A percentile compares a stretch with the other conserved stretches of the same genome.
phyloP scores from a whole-genome alignment of 352 stramenopile genomes.

The Paralagenidium karlingii region DNA sequence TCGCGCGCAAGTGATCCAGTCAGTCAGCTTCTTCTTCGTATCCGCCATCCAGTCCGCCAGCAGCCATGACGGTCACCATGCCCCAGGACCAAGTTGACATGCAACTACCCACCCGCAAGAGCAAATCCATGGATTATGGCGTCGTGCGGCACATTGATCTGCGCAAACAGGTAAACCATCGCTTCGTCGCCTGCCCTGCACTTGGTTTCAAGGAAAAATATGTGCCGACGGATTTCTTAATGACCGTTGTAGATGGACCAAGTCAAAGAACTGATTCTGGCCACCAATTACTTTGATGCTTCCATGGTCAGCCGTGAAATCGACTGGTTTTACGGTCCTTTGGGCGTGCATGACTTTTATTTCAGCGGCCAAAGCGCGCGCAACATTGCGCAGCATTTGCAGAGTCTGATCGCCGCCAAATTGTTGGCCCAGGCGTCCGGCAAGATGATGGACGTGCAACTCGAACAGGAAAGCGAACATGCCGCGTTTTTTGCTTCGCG shows the following conservation, averaged over 20 bases:
- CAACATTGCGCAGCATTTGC: constrained; percentile 65
- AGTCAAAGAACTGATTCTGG: constrained; percentile 40
- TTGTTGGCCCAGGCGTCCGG: constrained; percentile 70
- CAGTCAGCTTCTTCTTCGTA: too few species aligned
- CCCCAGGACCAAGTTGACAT: too few species aligned
- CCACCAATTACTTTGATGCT: constrained; percentile 42
- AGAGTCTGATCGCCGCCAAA: constrained; percentile 70
- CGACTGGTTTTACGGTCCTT: constrained; percentile 70
- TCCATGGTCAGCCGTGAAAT: constrained; percentile 49
- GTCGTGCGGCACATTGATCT: constrained; percentile 36
- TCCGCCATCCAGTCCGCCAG: too few species aligned
- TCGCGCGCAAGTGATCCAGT: too few species aligned
- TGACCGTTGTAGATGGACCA: constrained; percentile 38
- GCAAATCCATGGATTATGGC: constrained; percentile 48
- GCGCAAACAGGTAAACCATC: constrained; percentile 14
- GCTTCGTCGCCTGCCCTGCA: neutral
- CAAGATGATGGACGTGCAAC: constrained; percentile 63
- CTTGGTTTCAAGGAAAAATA: constrained; percentile 2
- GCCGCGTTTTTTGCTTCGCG: constrained; percentile 72
- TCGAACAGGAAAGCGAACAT: constrained; percentile 56
- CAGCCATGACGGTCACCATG: too few species aligned
- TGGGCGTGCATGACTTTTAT: constrained; percentile 79
- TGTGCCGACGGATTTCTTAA: neutral
- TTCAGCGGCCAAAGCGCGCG: constrained; percentile 47
- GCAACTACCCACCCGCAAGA: constrained; percentile 25